These are phyloP conservation scores for Arthrocladium fulminans DNA, from an alignment of 2,329 filamentous ascomycete genomes.

Conservation along the genomic window DNA sequence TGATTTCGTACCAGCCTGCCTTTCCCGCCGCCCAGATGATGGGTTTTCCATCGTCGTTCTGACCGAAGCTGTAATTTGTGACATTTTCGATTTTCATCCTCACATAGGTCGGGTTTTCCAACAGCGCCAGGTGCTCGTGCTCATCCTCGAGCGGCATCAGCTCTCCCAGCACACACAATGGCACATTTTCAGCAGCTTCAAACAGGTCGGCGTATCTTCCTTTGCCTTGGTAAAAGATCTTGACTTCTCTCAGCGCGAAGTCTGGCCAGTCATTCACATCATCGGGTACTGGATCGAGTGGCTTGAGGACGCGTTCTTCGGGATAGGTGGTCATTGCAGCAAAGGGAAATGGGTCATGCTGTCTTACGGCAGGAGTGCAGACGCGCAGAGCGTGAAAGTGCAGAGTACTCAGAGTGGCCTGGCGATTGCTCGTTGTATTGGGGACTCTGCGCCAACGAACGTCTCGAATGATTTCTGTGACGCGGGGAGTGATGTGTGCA, in stretches of 20 bases:
- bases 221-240: slow-evolving; percentile 42
- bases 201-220: slow-evolving; percentile 46
- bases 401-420: background rate
- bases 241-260: slow-evolving; percentile 48
- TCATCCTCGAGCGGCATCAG: slow-evolving; percentile 38
- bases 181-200: slow-evolving; percentile 45
- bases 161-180: slow-evolving; percentile 47
- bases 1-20: slow-evolving; percentile 54
- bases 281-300: slow-evolving; percentile 35
- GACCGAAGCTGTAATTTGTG: slow-evolving; percentile 41
- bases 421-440: background rate
- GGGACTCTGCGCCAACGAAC: slow-evolving; percentile 1
- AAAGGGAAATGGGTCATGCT: slow-evolving; percentile 14
- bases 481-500: slow-evolving; percentile 4
- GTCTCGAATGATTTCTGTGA: slow-evolving; percentile 3
- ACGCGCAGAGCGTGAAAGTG: background rate
- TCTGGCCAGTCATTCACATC: slow-evolving; percentile 52
- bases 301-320: slow-evolving; percentile 36
- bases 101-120: slow-evolving; percentile 25
- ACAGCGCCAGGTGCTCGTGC: slow-evolving; percentile 32
- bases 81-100: slow-evolving; percentile 41
- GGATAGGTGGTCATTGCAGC: slow-evolving; percentile 21
- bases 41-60: slow-evolving; percentile 47
- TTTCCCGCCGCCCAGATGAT: slow-evolving; percentile 54
- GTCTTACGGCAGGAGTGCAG: slow-evolving; percentile 2